Percentiles rank a stretch among this genome's conserved stretches.
phyloP scores from a whole-genome alignment of 257 asterid genomes.

The Lithospermum erythrorhizon region DNA sequence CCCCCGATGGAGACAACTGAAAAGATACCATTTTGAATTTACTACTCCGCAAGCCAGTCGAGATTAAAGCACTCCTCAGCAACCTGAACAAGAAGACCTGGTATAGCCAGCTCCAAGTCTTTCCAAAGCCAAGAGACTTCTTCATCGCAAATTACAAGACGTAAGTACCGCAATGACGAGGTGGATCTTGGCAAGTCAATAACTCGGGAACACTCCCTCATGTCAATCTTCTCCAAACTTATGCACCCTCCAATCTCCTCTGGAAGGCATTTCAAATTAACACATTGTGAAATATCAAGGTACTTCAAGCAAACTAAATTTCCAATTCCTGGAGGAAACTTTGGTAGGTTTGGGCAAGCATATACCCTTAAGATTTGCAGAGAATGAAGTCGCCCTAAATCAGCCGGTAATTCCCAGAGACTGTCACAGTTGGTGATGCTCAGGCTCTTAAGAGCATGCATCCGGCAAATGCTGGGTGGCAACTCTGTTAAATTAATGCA shows the following conservation, averaged over 20 bases:
- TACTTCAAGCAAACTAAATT: conserved; percentile 41
- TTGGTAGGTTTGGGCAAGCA: conserved; percentile 62
- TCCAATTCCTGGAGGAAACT: conserved; percentile 45
- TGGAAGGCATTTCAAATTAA: conserved; percentile 56
- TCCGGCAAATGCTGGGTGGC: conserved; percentile 48
- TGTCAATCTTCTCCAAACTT: conserved; percentile 74
- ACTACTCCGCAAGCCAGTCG: conserved; percentile 67
- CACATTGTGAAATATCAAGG: conserved; percentile 68
- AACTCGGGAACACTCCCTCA: conserved; percentile 70
- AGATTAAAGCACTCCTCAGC: conserved; percentile 66
- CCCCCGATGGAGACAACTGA: too few species aligned
- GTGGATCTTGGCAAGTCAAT: conserved; percentile 48
- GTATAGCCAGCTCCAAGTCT: conserved; percentile 39
- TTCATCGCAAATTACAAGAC: conserved; percentile 66
- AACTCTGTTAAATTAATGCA: conserved; percentile 63
- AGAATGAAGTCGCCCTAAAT: conserved; percentile 36
- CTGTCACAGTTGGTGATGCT: conserved; percentile 82
- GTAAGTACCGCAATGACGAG: conserved; percentile 23
- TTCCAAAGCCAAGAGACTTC: conserved; percentile 61
- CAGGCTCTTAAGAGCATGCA: conserved; percentile 51
- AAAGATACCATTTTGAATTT: neutral
- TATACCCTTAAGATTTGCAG: conserved; percentile 51
- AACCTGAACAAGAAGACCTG: conserved; percentile 51
- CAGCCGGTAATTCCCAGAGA: conserved; percentile 51
- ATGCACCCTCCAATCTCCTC: conserved; percentile 54